Base-by-base conservation (phyloP, 257 asterid genomes). In the Salvia miltiorrhiza region DNA sequence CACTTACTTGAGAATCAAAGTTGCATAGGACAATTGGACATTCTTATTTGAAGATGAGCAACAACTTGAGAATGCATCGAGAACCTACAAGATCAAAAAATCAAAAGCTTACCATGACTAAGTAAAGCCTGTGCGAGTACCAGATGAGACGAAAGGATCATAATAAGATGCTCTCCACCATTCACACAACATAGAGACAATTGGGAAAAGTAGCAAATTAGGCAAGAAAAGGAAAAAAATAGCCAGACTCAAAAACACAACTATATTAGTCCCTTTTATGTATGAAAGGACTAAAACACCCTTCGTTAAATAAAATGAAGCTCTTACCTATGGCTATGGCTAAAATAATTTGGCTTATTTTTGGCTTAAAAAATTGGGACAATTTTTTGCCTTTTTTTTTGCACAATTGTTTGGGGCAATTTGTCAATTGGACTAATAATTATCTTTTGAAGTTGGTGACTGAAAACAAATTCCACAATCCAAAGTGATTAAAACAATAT, bases 1-100 rank as follows among this genome's bases (percentile, higher is more conserved):
- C 14, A 80, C 99, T 85, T 85, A 94, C 99, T 94, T 94, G 87
- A 94, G 95, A 75, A 94, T 41, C 78, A 94, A 75, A 66, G 99
- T 94, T 21, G 98, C 93, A 72, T 89, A 94, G 35, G 97, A 87
- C 73, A 91, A 57, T 66, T 91, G 97, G 35, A 94, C 85, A 67
- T 94, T 91, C 85, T 94, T 94, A 79, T 89, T 94, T 69, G 97
- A 78, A 70, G 98, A 85, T 17, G 84, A 84, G 80, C 87, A 83
- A 74, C 92, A 85, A 63, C 89, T 80, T 21, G 96, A 82, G 74
- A 85, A 87, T 71, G 93, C 90, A 85, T 94, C 97, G 43, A 94
- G 88, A 84, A 89, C 85, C 99, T 94, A 80, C 87, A 86, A 78
- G 54, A 76, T 63, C 30, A 70, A 63, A 26, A 68, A 69, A 78